phyloP scores from a whole-genome alignment of 768 basidiomycete genomes.

The Termitomyces sp. region DNA sequence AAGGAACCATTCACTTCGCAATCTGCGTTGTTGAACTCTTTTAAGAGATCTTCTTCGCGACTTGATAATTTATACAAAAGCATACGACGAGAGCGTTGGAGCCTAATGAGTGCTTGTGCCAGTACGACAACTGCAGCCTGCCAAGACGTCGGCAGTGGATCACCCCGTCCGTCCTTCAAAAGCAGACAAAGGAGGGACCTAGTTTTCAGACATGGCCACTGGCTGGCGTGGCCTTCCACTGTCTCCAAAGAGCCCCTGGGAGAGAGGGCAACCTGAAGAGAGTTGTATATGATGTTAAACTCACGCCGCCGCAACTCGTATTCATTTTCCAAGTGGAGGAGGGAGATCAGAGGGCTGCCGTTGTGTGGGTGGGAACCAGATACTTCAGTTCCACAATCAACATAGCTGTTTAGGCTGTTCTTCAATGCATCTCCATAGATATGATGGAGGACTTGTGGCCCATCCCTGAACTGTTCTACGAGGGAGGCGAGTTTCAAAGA shows the following conservation, averaged over 20 bases:
- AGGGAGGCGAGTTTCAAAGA: background rate
- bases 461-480: background rate
- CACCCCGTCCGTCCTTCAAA: constrained; percentile 19
- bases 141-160: constrained; percentile 25
- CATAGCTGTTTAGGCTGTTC: background rate
- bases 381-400: background rate
- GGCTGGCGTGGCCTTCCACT: constrained; percentile 17
- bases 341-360: background rate
- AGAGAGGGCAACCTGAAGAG: background rate
- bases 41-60: constrained; percentile 28
- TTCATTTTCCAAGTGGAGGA: background rate
- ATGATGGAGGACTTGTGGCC: background rate
- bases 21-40: constrained; percentile 23
- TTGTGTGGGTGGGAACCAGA: background rate
- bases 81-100: constrained; percentile 21
- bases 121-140: constrained; percentile 23
- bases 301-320: constrained; percentile 5
- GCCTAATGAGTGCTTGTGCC: constrained; percentile 25
- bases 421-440: constrained; percentile 2
- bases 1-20: constrained; percentile 11
- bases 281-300: background rate
- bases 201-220: constrained; percentile 37
- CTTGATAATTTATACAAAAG: constrained; percentile 7
- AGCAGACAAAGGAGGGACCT: constrained; percentile 28
- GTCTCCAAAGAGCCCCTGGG: constrained; percentile 7